Percentiles rank a stretch among this genome's conserved stretches.
phyloP scores from a whole-genome alignment of 345 rosid genomes.

The Luvunga scandens region DNA sequence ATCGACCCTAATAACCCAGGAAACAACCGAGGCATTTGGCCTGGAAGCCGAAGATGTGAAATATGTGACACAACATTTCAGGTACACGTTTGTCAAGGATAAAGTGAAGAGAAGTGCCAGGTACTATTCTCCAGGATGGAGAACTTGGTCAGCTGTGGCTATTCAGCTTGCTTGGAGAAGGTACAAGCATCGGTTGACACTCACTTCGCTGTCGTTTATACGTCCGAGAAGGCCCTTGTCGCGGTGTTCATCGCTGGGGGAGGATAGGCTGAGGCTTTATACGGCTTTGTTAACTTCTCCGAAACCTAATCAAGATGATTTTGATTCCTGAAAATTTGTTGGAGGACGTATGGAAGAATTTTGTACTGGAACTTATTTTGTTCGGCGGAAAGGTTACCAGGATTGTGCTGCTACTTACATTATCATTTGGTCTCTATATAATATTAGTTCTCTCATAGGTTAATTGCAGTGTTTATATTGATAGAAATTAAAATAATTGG shows the following conservation, averaged over 20 bases:
- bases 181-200: constrained; percentile 76
- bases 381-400: background rate
- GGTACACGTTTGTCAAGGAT: constrained; percentile 92
- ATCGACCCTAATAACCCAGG: constrained; percentile 76
- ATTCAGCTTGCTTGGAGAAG: constrained; percentile 96
- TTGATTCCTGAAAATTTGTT: constrained; percentile 50
- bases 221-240: constrained; percentile 90
- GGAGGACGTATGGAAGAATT: background rate
- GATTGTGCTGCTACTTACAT: background rate
- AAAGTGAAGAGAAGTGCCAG: constrained; percentile 91
- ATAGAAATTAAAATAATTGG: too few relatives aligned
- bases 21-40: constrained; percentile 93
- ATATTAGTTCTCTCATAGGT: background rate
- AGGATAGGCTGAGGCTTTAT: constrained; percentile 83
- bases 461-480: background rate
- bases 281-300: constrained; percentile 93
- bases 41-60: constrained; percentile 86
- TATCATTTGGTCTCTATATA: background rate
- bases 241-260: constrained; percentile 80
- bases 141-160: constrained; percentile 97
- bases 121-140: constrained; percentile 95
- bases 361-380: background rate
- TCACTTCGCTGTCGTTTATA: constrained; percentile 80
- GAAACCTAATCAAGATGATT: constrained; percentile 91
- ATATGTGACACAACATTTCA: constrained; percentile 92